phyloP scores from a whole-genome alignment of 768 basidiomycete species.

The Mycena epipterygia region DNA sequence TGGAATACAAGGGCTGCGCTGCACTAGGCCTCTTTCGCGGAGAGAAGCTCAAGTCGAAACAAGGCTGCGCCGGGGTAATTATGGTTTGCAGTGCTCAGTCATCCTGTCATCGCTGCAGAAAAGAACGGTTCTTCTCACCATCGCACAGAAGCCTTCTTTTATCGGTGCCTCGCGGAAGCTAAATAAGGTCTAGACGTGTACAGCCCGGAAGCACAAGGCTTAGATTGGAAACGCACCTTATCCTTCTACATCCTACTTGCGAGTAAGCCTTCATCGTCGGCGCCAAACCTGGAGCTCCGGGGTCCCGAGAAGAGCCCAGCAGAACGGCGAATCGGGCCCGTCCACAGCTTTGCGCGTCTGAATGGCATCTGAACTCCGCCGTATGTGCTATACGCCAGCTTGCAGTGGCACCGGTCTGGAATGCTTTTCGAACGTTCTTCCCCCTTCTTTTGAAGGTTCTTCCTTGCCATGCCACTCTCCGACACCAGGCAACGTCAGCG shows the following conservation, averaged over 20 bases:
- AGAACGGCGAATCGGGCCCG: background rate
- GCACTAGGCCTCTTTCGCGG: background rate
- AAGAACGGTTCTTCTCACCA: background rate
- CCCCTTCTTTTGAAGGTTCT: no score
- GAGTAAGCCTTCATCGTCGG: background rate
- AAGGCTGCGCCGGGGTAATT: background rate
- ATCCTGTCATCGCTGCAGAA: slow-evolving; percentile 21
- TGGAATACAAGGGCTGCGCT: background rate
- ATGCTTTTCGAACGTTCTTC: no score
- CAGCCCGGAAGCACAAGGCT: background rate
- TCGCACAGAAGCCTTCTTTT: slow-evolving; percentile 6
- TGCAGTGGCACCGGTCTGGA: no score
- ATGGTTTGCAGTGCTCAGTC: background rate
- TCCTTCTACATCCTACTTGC: no score
- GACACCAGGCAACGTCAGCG: background rate
- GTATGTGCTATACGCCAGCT: no score
- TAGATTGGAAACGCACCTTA: background rate
- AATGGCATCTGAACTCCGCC: no score
- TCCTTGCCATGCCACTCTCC: background rate
- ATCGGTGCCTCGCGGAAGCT: slow-evolving; percentile 1
- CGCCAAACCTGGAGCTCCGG: background rate
- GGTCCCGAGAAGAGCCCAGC: no score
- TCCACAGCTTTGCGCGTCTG: no score
- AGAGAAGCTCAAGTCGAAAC: background rate
- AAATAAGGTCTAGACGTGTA: background rate